These are phyloP conservation scores for Withania somnifera DNA, from an alignment of 305 asterid species.

Conservation along the genomic window DNA sequence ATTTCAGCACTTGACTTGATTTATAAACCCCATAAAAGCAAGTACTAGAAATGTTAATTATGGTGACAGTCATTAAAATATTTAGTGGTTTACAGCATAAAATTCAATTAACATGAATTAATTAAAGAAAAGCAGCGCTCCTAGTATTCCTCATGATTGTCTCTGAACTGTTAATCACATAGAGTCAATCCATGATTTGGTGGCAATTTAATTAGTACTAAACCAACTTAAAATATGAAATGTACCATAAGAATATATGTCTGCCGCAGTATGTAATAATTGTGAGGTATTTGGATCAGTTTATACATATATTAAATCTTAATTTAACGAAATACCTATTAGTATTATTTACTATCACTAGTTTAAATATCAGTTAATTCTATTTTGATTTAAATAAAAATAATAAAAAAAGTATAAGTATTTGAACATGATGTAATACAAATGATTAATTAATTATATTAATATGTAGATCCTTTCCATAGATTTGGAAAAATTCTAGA, in stretches of 20 bases:
- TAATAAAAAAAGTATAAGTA: neutral
- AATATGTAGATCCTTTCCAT: no score
- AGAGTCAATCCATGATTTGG: neutral
- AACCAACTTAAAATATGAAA: neutral
- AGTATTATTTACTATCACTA: no score
- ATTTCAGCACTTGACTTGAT: no score
- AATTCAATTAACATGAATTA: neutral
- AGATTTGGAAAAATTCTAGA: neutral
- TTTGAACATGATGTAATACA: neutral
- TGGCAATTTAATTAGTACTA: neutral
- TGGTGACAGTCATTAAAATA: neutral
- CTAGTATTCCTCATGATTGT: conserved; percentile 1
- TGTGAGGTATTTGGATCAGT: neutral
- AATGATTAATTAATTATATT: neutral
- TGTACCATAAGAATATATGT: neutral
- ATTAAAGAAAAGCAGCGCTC: neutral
- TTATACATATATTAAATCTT: neutral
- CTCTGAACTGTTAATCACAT: neutral
- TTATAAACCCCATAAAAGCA: neutral
- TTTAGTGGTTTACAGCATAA: neutral
- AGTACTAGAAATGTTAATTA: neutral
- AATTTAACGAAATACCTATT: neutral
- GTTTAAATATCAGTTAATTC: no score
- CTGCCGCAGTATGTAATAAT: neutral
- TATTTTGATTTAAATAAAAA: neutral